A percentile compares a stretch with the other conserved stretches of the same genome.
phyloP scores from a whole-genome alignment of 352 stramenopile genomes.

The Pythium scleroteichum region DNA sequence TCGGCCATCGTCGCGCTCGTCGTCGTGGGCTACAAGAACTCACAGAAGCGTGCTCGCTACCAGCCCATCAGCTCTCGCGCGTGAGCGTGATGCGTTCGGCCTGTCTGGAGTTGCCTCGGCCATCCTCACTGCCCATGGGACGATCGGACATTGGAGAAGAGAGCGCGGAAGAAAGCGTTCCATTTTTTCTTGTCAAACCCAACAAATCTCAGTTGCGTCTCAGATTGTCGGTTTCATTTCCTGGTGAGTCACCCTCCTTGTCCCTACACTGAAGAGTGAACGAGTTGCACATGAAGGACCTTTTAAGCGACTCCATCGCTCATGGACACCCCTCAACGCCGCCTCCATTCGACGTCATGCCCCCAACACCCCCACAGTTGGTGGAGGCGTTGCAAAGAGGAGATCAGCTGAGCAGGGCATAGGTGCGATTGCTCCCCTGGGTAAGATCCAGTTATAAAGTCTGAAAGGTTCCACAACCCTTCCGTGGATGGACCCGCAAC shows the following conservation, averaged over 20 bases:
- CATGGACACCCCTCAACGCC: too few species aligned
- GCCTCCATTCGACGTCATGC: too few species aligned
- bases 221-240: neutral
- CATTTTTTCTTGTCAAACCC: conserved; percentile 6
- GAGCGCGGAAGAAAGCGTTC: neutral
- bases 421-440: too few species aligned
- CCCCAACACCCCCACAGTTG: too few species aligned
- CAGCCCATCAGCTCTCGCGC: conserved; percentile 42
- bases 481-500: too few species aligned
- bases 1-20: conserved; percentile 36
- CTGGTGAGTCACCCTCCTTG: neutral
- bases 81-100: conserved; percentile 20
- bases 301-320: too few species aligned
- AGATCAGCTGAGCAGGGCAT: too few species aligned
- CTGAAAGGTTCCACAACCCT: conserved; percentile 1
- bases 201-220: conserved; percentile 6
- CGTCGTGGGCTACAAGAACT: conserved; percentile 43
- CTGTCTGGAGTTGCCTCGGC: too few species aligned
- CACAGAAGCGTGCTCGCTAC: conserved; percentile 45
- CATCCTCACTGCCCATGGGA: too few species aligned
- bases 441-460: neutral
- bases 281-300: too few species aligned
- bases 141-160: neutral
- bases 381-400: too few species aligned
- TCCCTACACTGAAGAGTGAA: too few species aligned